These are phyloP conservation scores for Fistulinella prunicolor DNA, from an alignment of 768 basidiomycete species.

Conservation along the genomic window DNA sequence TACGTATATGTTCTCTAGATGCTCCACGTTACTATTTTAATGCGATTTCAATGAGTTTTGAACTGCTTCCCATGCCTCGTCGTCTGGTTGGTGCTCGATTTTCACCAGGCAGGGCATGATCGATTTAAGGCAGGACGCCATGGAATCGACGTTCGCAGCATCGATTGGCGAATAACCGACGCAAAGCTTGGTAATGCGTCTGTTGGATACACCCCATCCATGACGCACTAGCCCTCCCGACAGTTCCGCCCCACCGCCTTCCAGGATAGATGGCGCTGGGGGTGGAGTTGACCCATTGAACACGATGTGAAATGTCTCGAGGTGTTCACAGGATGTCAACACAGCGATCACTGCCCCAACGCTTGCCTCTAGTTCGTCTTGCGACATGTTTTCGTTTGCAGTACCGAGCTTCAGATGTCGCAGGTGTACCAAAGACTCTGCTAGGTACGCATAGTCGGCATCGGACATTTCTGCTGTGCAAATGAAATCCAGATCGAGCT, in stretches of 20 bases:
- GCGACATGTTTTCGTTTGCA: slow-evolving; percentile 6
- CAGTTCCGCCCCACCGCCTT: too few species aligned
- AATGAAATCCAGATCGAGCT: slow-evolving; percentile 18
- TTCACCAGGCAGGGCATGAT: slow-evolving; percentile 13
- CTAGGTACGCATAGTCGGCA: slow-evolving; percentile 9
- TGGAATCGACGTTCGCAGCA: slow-evolving; percentile 10
- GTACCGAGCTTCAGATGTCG: slow-evolving; percentile 20
- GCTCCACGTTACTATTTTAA: too few species aligned
- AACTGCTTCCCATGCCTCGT: slow-evolving; percentile 7
- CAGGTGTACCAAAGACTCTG: slow-evolving; percentile 5
- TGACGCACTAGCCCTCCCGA: neutral
- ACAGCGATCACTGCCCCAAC: slow-evolving; percentile 11
- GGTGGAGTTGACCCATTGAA: slow-evolving; percentile 16
- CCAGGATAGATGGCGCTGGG: neutral
- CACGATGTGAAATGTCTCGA: slow-evolving; percentile 15
- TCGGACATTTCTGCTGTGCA: slow-evolving; percentile 9
- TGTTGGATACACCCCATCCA: slow-evolving; percentile 9
- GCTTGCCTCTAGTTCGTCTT: slow-evolving; percentile 8
- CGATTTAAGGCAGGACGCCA: too few species aligned
- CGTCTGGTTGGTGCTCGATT: neutral
- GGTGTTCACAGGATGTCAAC: slow-evolving; percentile 7
- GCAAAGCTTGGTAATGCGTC: slow-evolving; percentile 7
- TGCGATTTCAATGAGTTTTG: neutral
- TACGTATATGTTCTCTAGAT: too few species aligned
- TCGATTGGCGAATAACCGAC: slow-evolving; percentile 20